Percentiles rank a stretch among this genome's conserved stretches.
Conservation (phyloP, 352 stramenopile species). For the Phytophthora constricta region DNA sequence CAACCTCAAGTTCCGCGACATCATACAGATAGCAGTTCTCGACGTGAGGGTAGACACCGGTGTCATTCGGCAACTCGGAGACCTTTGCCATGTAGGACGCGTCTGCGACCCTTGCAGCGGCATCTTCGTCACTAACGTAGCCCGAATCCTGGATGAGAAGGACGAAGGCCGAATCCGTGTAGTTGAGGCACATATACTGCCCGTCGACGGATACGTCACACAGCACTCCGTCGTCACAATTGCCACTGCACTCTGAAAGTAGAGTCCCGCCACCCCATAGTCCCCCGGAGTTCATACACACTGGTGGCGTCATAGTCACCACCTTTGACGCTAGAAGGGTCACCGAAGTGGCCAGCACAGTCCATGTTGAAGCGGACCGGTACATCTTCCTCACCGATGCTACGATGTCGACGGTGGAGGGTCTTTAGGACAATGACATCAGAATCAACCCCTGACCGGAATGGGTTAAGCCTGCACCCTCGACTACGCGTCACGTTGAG, state of each 20-base stretch:
- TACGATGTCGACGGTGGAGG: too few species aligned
- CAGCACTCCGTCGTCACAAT: slow-evolving; percentile 16
- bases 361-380: too few species aligned
- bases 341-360: too few species aligned
- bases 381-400: too few species aligned
- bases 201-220: slow-evolving; percentile 23
- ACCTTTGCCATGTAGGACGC: slow-evolving; percentile 16
- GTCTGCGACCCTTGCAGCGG: slow-evolving; percentile 16
- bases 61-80: slow-evolving; percentile 19
- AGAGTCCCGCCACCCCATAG: slow-evolving; percentile 25
- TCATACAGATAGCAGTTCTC: slow-evolving; percentile 33
- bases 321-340: slow-evolving; percentile 2
- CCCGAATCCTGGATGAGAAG: slow-evolving; percentile 28
- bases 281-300: slow-evolving; percentile 27
- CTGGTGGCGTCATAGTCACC: slow-evolving; percentile 23
- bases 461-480: too few species aligned
- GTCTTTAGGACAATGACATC: too few species aligned
- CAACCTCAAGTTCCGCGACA: slow-evolving; percentile 24
- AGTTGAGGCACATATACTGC: slow-evolving; percentile 29
- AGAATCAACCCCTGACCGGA: too few species aligned
- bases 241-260: slow-evolving; percentile 25
- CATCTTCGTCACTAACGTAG: slow-evolving; percentile 29
- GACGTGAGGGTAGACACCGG: slow-evolving; percentile 19
- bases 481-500: too few species aligned
- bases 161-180: slow-evolving; percentile 30